Evolutionary conservation across 257 asterid species (phyloP), one percentile per base, ranked within the genome.

Genomic region (Forsythia suspensa): DNA sequence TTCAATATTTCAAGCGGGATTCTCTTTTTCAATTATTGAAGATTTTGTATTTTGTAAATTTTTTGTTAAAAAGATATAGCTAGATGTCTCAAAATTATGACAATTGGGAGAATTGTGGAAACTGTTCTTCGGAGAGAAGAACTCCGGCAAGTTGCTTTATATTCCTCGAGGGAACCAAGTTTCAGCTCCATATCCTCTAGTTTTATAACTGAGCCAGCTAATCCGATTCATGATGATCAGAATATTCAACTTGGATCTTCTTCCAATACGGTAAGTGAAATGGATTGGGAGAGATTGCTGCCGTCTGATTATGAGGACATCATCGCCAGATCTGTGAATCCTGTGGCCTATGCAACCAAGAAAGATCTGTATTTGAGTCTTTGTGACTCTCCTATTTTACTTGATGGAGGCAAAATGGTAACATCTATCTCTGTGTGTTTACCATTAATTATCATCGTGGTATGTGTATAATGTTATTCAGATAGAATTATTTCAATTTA

Each of bases 251-350:
- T 59, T 0, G 67, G 67, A 57, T 57, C 67, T 59, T 59, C 67
- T 7, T 59, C 67, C 3, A 20, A 4, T 59, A 20, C 67, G 1
- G 67, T 7, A 18, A 4, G 8, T 20, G 87, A 89, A 74, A 0
- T n/a, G 10, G 87, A 87, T 2, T 89, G 96, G 96, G 88, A 81
- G 67, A 84, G 83, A 40, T 88, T 89, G 68, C 61, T 88, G 85
- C 92, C 92, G 0, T 55, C 18, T 0, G 89, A 88, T 82, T 81
- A 48, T 61, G 76, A 41, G 3, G 89, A 88, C 20, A 86, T 86
- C 74, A 55, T 89, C 55, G 86, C 92, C 18, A 61, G 63, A 15
- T 84, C 94, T 10, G 83, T 37, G 44, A 42, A 77, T 75, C 77
- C 83, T 4, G 37, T 80, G 63, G 57, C 59, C 11, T 81, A 57